Conservation (phyloP, 106 monocot species). For the Dendrobium huoshanense region DNA sequence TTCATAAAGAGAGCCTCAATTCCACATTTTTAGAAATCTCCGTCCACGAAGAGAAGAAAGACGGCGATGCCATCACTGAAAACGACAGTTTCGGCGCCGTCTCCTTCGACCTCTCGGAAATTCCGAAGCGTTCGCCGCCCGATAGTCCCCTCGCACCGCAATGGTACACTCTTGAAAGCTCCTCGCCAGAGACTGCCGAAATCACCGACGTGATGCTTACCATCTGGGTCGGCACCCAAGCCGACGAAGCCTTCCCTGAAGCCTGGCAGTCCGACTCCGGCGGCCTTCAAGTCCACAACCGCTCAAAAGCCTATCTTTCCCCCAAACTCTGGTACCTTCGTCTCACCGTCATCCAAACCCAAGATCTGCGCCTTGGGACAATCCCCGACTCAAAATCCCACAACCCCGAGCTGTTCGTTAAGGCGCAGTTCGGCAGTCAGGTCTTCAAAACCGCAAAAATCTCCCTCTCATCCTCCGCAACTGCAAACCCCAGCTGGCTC, state of each 20-base stretch:
- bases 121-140: conserved; percentile 77
- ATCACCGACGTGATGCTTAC: conserved; percentile 74
- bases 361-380: conserved; percentile 51
- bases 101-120: conserved; percentile 76
- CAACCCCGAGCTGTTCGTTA: conserved; percentile 50
- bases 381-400: conserved; percentile 23
- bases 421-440: conserved; percentile 69
- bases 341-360: conserved; percentile 78
- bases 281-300: conserved; percentile 51
- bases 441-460: conserved; percentile 58
- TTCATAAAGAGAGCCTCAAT: conserved; percentile 24
- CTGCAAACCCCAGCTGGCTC: conserved; percentile 66
- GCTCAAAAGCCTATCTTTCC: conserved; percentile 88
- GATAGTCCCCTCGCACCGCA: conserved; percentile 89
- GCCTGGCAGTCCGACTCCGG: conserved; percentile 98
- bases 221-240: conserved; percentile 78
- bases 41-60: conserved; percentile 29
- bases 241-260: conserved; percentile 84
- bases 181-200: conserved; percentile 11
- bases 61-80: conserved; percentile 24
- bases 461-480: conserved; percentile 25
- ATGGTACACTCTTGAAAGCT: conserved; percentile 84
- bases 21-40: conserved; percentile 58
- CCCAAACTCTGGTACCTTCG: conserved; percentile 89
- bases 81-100: conserved; percentile 44